These are phyloP conservation scores for Gyromitra esculenta DNA, from an alignment of 2,329 filamentous ascomycete species.

Conservation along the genomic window DNA sequence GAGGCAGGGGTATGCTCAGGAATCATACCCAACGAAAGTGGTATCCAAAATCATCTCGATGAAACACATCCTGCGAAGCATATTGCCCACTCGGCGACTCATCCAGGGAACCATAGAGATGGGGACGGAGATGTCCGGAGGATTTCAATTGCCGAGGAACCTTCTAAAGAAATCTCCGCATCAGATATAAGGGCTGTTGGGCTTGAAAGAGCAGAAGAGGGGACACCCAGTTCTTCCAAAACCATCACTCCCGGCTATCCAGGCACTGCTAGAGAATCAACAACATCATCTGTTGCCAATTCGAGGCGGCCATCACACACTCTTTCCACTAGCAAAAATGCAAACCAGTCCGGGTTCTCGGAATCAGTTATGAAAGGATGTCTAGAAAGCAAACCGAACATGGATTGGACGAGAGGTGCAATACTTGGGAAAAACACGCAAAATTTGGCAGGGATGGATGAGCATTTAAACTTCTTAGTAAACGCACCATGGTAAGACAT, in stretches of 20 bases:
- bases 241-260: conserved; percentile 28
- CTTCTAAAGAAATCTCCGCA: conserved; percentile 7
- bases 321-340: conserved; percentile 3
- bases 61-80: too few relatives aligned
- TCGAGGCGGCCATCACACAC: conserved; percentile 41
- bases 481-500: conserved; percentile 31
- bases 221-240: conserved; percentile 9
- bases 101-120: conserved; percentile 2
- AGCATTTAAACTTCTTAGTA: conserved; percentile 34
- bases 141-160: conserved; percentile 29
- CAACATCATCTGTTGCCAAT: conserved; percentile 15
- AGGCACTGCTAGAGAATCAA: conserved; percentile 19
- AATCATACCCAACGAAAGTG: neutral
- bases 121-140: conserved; percentile 17
- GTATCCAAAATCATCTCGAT: neutral
- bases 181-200: neutral
- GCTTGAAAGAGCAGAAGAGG: neutral
- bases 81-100: neutral
- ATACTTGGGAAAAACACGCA: conserved; percentile 34
- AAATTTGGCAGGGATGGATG: conserved; percentile 32
- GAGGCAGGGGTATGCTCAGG: neutral
- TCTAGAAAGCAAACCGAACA: conserved; percentile 10
- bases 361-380: neutral
- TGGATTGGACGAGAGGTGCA: conserved; percentile 47
- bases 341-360: neutral